phyloP scores from a whole-genome alignment of 2,329 filamentous ascomycete species.

The Clarireedia sp. region DNA sequence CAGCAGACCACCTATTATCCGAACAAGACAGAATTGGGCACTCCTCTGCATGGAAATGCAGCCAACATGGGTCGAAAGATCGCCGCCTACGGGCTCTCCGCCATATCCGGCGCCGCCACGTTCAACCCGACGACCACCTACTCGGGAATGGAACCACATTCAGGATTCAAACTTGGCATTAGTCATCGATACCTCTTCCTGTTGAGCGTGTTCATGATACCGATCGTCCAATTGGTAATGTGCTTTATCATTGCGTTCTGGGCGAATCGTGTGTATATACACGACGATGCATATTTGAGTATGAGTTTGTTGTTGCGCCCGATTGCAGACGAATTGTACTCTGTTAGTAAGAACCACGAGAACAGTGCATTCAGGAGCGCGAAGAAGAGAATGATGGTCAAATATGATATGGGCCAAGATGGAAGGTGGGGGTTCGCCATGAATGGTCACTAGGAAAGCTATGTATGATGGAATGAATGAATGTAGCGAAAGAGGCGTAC shows the following conservation, averaged over 20 bases:
- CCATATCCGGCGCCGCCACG: slow-evolving; percentile 19
- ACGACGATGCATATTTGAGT: slow-evolving; percentile 19
- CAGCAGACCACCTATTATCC: slow-evolving; percentile 37
- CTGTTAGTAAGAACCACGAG: slow-evolving; percentile 17
- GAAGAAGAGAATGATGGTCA: slow-evolving; percentile 18
- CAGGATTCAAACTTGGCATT: slow-evolving; percentile 26
- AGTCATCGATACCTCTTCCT: slow-evolving; percentile 40
- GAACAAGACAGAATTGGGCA: slow-evolving; percentile 33
- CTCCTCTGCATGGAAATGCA: slow-evolving; percentile 26
- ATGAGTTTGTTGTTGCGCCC: slow-evolving; percentile 24
- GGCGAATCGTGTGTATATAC: slow-evolving; percentile 24
- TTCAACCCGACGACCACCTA: slow-evolving; percentile 15
- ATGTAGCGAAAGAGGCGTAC: not conserved
- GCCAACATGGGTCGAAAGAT: slow-evolving; percentile 32
- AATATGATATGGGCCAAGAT: slow-evolving; percentile 20
- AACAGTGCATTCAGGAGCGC: slow-evolving; percentile 20
- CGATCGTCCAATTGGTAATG: slow-evolving; percentile 20
- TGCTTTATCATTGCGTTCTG: slow-evolving; percentile 20
- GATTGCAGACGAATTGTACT: slow-evolving; percentile 25
- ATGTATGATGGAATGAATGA: not conserved
- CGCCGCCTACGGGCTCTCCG: slow-evolving; percentile 31
- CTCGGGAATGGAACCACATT: slow-evolving; percentile 12
- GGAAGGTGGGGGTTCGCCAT: slow-evolving; percentile 23
- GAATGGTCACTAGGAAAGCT: not conserved
- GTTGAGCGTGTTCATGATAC: slow-evolving; percentile 29